A percentile compares a stretch with the other conserved stretches of the same genome.
Conservation (phyloP, 2,329 filamentous ascomycete genomes). For the Aspergillus sp. region DNA sequence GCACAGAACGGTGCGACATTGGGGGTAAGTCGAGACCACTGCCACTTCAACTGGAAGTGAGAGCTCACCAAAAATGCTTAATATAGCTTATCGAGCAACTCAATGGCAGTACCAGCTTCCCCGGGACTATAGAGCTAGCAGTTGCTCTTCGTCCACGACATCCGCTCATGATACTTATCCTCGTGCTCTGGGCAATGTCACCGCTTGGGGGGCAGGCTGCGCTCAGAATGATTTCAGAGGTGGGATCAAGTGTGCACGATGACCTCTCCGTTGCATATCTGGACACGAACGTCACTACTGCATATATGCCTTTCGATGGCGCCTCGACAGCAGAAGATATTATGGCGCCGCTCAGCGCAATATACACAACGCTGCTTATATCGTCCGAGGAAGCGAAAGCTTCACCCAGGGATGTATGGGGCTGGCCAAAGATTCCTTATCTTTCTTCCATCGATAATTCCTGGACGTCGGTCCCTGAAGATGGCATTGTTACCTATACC, state of each 20-base stretch:
- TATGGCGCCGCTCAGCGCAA: not conserved
- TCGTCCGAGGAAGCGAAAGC: not conserved
- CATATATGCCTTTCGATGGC: not conserved
- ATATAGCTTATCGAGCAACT: not conserved
- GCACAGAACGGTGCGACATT: not conserved
- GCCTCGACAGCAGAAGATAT: not conserved
- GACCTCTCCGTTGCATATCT: not conserved
- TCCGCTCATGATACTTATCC: not conserved
- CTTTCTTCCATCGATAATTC: not conserved
- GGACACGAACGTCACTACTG: not conserved
- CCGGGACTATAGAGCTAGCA: not conserved
- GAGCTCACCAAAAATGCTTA: not conserved
- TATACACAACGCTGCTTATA: not conserved
- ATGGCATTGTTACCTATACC: not conserved
- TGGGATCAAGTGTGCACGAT: not conserved
- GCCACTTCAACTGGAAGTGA: too few relatives aligned
- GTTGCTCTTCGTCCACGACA: not conserved
- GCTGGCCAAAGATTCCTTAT: slow-evolving; percentile 1
- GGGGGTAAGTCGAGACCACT: not conserved
- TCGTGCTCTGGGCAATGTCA: not conserved
- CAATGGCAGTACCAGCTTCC: not conserved
- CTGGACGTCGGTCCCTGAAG: not conserved
- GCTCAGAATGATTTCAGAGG: not conserved
- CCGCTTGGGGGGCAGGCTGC: not conserved
- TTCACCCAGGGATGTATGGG: not conserved